Base-by-base conservation (phyloP, 2,329 filamentous ascomycete genomes). In the Monilinia polystroma region DNA sequence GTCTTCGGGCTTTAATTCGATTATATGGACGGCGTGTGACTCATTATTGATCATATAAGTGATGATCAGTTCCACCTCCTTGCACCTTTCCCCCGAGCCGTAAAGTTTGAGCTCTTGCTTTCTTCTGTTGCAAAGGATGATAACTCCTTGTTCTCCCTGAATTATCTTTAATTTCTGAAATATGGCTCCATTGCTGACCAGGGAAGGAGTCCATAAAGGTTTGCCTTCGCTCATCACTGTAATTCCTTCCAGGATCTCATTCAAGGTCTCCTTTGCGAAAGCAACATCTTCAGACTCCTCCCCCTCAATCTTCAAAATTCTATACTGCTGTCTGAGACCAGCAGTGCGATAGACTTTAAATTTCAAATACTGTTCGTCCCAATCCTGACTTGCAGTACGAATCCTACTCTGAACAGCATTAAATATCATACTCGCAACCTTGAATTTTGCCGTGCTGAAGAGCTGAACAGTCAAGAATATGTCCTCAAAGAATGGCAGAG, bases 271-370 rank as follows among this genome's bases (percentile, higher is more conserved):
- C 49, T 78, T 79, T 3, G 79, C 78, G 11, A 67, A 64, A 1
- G 74, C 75, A 1, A 81, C 75, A 2, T 70, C 67, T 57, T 74
- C 72, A 2, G 69, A 67, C 23, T 69, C 66, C 6, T 77, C 73
- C 0, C 80, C 77, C 68, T 80, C 79, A 29, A 82, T 68, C 66
- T 78, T 79, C 38, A 82, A 64, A 5, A 75, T 72, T 11, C 72
- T 73, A 55, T 77, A 77, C 7, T 52, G 41, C 5, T 58, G 10
- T 49, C 72, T 74, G 23, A 74, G 69, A 6, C 64, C 32, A 14
- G 72, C 63, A 29, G 72, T 71, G 70, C 71, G 71, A 56, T 77
- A 78, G 0, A 68, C 65, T 23, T 72, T 73, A 62, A 77, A 75
- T 45, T 58, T 67, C 26, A 78, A 11, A 67, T 77, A 72, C 8